A percentile compares a stretch with the other conserved stretches of the same genome.
Evolutionary conservation across 139 green algal species (phyloP).

Genomic region (Dunaliella primolecta): DNA sequence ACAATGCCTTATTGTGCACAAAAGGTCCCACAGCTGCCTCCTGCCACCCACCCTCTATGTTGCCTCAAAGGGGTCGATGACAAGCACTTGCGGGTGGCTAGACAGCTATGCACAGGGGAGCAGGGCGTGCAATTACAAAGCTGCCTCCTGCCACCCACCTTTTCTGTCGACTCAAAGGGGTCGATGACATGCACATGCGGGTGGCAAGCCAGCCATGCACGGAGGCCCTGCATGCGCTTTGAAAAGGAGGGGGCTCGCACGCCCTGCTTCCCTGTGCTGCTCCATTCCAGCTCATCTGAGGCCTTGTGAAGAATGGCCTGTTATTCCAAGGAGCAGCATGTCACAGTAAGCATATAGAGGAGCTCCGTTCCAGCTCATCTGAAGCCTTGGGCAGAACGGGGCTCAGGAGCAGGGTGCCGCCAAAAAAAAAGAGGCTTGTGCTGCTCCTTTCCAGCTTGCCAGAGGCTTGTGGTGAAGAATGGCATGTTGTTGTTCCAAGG

Average conservation of each 20-base stretch:
- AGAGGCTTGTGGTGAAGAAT: too few relatives aligned
- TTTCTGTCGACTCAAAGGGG: constrained; percentile 34
- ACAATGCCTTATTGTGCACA: too few relatives aligned
- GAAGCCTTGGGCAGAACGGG: neutral
- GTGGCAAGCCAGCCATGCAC: constrained; percentile 15
- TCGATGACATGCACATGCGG: constrained; percentile 29
- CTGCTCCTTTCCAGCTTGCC: too few relatives aligned
- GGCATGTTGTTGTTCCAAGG: too few relatives aligned
- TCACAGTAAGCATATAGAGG: constrained; percentile 36
- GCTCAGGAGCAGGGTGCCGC: neutral
- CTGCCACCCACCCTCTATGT: constrained; percentile 36
- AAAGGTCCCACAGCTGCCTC: too few relatives aligned
- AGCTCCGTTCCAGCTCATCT: neutral
- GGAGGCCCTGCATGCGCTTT: constrained; percentile 13
- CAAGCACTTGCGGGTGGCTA: constrained; percentile 2
- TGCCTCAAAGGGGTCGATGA: constrained; percentile 42
- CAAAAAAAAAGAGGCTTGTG: too few relatives aligned
- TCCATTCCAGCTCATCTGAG: constrained; percentile 49
- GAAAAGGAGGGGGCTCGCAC: constrained; percentile 11
- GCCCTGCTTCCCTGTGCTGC: neutral
- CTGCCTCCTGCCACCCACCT: too few relatives aligned
- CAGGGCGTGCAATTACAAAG: too few relatives aligned
- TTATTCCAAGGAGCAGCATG: constrained; percentile 38
- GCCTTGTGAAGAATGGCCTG: constrained; percentile 76
- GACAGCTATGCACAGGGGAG: too few relatives aligned